Conservation (phyloP, 208 protist genomes). For the Entamoeba invadens region DNA sequence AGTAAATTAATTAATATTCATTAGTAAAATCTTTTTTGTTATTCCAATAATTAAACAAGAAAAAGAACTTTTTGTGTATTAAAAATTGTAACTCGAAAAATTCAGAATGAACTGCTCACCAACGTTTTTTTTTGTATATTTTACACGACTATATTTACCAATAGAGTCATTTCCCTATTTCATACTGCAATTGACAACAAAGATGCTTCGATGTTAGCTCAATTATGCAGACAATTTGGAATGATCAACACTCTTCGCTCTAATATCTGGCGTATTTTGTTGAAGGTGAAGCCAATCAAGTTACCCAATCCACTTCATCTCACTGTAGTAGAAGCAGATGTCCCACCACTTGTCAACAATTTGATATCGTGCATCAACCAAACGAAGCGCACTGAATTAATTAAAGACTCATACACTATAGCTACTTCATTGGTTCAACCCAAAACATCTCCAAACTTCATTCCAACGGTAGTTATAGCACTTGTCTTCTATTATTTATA, state of each 20-base stretch:
- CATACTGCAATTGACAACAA: not conserved
- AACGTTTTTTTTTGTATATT: no score
- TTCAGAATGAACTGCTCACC: no score
- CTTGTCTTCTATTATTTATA: not conserved
- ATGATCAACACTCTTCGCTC: not conserved
- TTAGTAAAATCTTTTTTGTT: no score
- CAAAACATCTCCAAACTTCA: not conserved
- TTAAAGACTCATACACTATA: not conserved
- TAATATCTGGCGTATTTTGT: not conserved
- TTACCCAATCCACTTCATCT: not conserved
- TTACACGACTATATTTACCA: no score
- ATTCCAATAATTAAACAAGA: no score
- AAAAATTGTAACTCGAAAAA: no score
- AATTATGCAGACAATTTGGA: not conserved
- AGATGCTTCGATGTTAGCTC: not conserved
- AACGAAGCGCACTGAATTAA: not conserved
- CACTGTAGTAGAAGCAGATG: not conserved
- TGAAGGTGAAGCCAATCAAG: not conserved
- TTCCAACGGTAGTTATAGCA: not conserved
- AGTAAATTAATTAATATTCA: no score
- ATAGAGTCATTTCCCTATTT: not conserved
- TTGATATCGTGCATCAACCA: not conserved
- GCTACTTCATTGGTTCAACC: not conserved
- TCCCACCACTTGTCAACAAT: not conserved
- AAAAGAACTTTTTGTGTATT: no score